phyloP scores from a whole-genome alignment of 2,329 filamentous ascomycete species.

The Claviceps sp. region DNA sequence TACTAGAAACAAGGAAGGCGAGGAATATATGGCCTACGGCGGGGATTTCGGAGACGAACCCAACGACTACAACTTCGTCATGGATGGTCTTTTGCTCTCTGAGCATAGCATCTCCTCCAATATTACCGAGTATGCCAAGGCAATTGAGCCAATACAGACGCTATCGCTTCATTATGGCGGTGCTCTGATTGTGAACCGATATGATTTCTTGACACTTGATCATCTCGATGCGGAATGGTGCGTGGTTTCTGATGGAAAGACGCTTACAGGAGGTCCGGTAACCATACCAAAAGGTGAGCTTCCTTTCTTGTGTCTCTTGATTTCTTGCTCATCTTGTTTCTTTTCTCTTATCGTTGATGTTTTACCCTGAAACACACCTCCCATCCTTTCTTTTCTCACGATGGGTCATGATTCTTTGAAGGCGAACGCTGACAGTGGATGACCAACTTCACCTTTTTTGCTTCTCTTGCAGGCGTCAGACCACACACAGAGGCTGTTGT shows the following conservation, averaged over 20 bases:
- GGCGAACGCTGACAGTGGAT: background rate
- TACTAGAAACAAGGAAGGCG: constrained; percentile 26
- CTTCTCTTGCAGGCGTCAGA: constrained; percentile 21
- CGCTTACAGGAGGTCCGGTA: constrained; percentile 20
- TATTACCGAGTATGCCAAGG: constrained; percentile 41
- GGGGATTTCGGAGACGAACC: constrained; percentile 49
- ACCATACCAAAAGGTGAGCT: constrained; percentile 27
- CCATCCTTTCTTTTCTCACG: too few relatives aligned
- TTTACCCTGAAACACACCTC: too few relatives aligned
- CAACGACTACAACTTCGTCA: constrained; percentile 45
- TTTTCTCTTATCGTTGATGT: too few relatives aligned
- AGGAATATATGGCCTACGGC: constrained; percentile 42
- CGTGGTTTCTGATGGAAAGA: constrained; percentile 25
- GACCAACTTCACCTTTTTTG: background rate
- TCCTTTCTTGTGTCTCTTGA: background rate
- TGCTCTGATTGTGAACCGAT: constrained; percentile 36
- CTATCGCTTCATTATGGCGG: constrained; percentile 27
- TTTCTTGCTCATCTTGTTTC: background rate
- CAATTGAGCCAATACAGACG: constrained; percentile 44
- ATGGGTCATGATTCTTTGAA: too few relatives aligned
- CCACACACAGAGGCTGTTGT: constrained; percentile 27
- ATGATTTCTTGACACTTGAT: constrained; percentile 39
- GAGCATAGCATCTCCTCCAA: constrained; percentile 39
- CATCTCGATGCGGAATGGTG: constrained; percentile 33
- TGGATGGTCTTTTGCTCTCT: constrained; percentile 36